phyloP scores from a whole-genome alignment of 345 rosid species.

The Laguncularia racemosa region DNA sequence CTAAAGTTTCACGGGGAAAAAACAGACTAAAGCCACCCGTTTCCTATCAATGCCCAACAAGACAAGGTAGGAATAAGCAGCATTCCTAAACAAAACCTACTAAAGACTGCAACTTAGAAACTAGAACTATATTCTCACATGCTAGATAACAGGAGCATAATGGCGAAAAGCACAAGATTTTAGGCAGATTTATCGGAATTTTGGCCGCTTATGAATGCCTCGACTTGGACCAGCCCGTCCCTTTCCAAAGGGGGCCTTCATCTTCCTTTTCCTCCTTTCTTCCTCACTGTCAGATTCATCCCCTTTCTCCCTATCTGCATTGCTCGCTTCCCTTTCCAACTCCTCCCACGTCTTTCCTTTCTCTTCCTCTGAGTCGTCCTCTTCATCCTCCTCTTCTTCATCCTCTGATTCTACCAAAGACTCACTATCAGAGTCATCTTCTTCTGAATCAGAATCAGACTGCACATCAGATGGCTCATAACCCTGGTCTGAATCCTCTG shows the following conservation, averaged over 20 bases:
- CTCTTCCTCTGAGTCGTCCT: constrained; percentile 73
- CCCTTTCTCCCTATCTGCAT: constrained; percentile 91
- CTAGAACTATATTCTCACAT: no score
- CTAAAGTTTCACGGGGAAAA: no score
- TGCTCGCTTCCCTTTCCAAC: constrained; percentile 90
- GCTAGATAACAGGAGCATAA: no score
- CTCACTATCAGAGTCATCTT: constrained; percentile 64
- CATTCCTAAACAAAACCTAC: no score
- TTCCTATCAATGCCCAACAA: no score
- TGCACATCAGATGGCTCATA: constrained; percentile 81
- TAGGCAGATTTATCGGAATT: neutral
- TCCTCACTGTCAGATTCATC: constrained; percentile 86
- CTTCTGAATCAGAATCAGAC: constrained; percentile 75
- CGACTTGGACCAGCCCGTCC: constrained; percentile 48
- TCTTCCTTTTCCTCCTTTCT: constrained; percentile 83
- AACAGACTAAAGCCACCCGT: no score
- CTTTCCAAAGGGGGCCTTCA: constrained; percentile 62
- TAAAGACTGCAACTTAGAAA: no score
- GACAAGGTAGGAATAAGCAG: no score
- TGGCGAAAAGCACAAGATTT: no score
- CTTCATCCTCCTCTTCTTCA: constrained; percentile 73
- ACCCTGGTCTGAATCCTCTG: constrained; percentile 84
- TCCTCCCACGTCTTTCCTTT: constrained; percentile 98
- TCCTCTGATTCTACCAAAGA: constrained; percentile 83
- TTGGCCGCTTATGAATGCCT: constrained; percentile 29